Percentiles rank a stretch among this genome's conserved stretches.
phyloP scores from a whole-genome alignment of 345 rosid species.

The Citrus trifoliata region DNA sequence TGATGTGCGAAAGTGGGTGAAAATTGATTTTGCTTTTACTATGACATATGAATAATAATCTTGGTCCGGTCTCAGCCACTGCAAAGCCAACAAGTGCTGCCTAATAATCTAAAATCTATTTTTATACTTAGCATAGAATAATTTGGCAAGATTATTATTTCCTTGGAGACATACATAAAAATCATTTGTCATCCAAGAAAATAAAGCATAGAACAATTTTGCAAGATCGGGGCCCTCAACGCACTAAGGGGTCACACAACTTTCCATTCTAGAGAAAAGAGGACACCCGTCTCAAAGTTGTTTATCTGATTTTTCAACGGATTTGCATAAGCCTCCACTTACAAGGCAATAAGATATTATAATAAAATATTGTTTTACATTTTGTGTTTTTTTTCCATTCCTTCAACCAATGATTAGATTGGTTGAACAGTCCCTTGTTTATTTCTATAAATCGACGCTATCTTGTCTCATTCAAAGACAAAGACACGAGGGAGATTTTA shows the following conservation, averaged over 20 bases:
- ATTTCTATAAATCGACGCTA: background rate
- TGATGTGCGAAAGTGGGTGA: background rate
- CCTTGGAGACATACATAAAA: background rate
- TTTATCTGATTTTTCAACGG: conserved; percentile 8
- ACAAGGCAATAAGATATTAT: background rate
- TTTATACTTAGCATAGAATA: too few relatives aligned
- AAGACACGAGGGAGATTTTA: background rate
- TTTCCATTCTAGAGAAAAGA: background rate
- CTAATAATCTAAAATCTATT: background rate
- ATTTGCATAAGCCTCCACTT: background rate
- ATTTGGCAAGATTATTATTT: too few relatives aligned
- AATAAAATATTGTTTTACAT: background rate
- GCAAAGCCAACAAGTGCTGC: background rate
- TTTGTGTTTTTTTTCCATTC: background rate
- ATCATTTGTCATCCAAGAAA: background rate
- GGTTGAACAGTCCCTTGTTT: conserved; percentile 8
- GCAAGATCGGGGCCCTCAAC: background rate
- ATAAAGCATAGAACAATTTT: background rate
- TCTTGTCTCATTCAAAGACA: conserved; percentile 28
- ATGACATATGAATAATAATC: too few relatives aligned
- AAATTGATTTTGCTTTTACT: background rate
- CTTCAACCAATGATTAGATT: conserved; percentile 10
- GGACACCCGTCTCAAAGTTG: background rate
- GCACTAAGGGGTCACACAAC: background rate
- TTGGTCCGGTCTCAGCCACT: too few relatives aligned